These are phyloP conservation scores for Blechomonas ayalai DNA, from an alignment of 208 protist species.

Conservation along the genomic window DNA sequence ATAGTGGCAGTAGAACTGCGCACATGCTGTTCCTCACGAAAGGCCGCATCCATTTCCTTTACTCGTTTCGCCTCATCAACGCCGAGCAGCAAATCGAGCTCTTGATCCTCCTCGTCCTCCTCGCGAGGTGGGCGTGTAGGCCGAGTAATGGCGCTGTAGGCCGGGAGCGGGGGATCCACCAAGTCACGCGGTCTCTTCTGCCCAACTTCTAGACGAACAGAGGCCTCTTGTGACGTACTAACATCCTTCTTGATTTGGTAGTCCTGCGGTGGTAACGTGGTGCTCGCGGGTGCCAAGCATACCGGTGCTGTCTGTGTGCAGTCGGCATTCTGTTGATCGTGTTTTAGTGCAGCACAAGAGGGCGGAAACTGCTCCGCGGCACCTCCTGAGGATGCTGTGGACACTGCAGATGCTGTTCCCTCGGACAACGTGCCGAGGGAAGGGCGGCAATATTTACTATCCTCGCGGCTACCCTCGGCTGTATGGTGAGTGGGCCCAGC, in stretches of 20 bases:
- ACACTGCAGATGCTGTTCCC: neutral
- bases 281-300: neutral
- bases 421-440: neutral
- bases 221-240: too few species aligned
- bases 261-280: neutral
- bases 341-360: too few species aligned
- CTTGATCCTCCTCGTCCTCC: conserved; percentile 55
- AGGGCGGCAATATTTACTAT: conserved; percentile 2
- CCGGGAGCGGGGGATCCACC: too few species aligned
- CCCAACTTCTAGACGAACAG: conserved; percentile 6
- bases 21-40: conserved; percentile 4
- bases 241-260: too few species aligned
- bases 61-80: conserved; percentile 34
- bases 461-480: conserved; percentile 4
- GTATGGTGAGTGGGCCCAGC: neutral
- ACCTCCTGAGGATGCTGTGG: neutral
- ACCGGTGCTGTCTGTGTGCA: conserved; percentile 10
- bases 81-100: conserved; percentile 68
- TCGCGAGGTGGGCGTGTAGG: too few species aligned
- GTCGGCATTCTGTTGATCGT: too few species aligned
- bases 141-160: too few species aligned
- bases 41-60: conserved; percentile 16
- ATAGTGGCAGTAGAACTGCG: neutral
- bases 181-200: too few species aligned
- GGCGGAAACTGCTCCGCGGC: neutral